phyloP scores from a whole-genome alignment of 2,329 filamentous ascomycete genomes.

The Amphichorda felina region DNA sequence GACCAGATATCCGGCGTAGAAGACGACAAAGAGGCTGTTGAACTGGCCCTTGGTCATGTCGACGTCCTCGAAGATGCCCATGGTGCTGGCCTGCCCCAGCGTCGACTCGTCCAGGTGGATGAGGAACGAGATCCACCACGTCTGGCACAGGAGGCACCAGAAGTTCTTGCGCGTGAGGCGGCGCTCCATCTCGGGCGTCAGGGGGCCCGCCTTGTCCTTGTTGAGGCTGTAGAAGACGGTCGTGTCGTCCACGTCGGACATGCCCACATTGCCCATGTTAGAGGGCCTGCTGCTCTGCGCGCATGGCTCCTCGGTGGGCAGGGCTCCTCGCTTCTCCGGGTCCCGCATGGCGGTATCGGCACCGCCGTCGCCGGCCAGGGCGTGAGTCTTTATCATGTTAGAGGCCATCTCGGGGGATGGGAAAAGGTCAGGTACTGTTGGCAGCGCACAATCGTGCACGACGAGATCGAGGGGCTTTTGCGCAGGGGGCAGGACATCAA shows the following conservation, averaged over 20 bases:
- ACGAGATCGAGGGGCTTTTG: no score
- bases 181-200: constrained; percentile 4
- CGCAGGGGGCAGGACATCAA: no score
- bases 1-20: constrained; percentile 11
- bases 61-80: constrained; percentile 13
- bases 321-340: no score
- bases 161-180: constrained; percentile 10
- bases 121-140: constrained; percentile 12
- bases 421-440: no score
- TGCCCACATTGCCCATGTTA: no score
- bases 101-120: constrained; percentile 14
- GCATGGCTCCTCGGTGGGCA: no score
- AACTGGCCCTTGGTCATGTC: constrained; percentile 10
- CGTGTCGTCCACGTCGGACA: constrained; percentile 9
- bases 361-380: no score
- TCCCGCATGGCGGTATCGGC: no score
- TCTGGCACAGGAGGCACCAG: constrained; percentile 11
- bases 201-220: constrained; percentile 6
- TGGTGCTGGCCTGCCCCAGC: constrained; percentile 10
- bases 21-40: constrained; percentile 11
- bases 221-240: constrained; percentile 11
- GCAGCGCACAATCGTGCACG: no score
- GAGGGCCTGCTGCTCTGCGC: no score
- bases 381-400: no score
- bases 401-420: no score